These are phyloP conservation scores for Amauroascus verrucosus DNA, from an alignment of 2,329 filamentous ascomycete genomes.

Conservation along the genomic window DNA sequence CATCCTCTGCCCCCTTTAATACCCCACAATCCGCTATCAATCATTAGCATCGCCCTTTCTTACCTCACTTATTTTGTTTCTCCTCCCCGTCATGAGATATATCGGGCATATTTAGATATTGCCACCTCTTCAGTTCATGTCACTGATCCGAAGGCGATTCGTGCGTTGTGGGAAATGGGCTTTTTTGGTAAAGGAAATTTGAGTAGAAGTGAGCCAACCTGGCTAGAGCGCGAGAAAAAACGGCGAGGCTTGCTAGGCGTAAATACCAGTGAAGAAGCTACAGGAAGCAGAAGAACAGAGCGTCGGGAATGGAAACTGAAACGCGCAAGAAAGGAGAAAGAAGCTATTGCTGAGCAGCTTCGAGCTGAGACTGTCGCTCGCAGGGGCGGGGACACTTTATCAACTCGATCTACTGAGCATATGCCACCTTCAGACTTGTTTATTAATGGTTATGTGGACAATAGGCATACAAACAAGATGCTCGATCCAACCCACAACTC, in stretches of 20 bases:
- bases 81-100: constrained; percentile 51
- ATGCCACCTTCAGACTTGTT: background rate
- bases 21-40: constrained; percentile 81
- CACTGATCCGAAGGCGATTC: constrained; percentile 62
- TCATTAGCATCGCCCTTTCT: constrained; percentile 67
- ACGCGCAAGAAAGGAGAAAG: constrained; percentile 74
- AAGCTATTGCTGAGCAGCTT: constrained; percentile 66
- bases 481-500: background rate
- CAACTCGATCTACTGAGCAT: background rate
- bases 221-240: constrained; percentile 73
- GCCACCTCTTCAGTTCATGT: constrained; percentile 77
- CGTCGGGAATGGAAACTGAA: constrained; percentile 81
- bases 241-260: constrained; percentile 53
- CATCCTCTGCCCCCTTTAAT: constrained; percentile 81
- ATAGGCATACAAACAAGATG: background rate
- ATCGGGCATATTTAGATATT: constrained; percentile 69
- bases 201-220: constrained; percentile 89
- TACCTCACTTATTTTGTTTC: constrained; percentile 64
- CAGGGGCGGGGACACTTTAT: background rate
- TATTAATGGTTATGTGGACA: background rate
- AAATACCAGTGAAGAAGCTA: constrained; percentile 73
- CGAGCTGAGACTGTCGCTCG: constrained; percentile 41
- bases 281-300: constrained; percentile 64
- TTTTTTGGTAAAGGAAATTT: constrained; percentile 94
- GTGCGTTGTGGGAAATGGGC: constrained; percentile 86